Conservation (phyloP, 495 filamentous ascomycete genomes). For the Aspergillus kassunensis region DNA sequence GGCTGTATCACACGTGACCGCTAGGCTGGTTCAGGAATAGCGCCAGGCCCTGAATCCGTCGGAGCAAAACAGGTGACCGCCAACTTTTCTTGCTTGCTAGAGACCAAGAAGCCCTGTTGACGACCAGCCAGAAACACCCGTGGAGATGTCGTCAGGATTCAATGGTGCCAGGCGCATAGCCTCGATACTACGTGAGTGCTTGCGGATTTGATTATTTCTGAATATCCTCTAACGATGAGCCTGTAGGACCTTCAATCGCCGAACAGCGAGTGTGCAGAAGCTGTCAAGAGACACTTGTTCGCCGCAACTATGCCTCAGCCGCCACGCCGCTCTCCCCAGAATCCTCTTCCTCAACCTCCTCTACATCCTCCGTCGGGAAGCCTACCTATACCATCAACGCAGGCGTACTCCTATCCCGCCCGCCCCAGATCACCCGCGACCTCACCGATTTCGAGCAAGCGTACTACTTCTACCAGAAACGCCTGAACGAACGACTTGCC, state of each 20-base stretch:
- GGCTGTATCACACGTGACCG: conserved; percentile 19
- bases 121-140: conserved; percentile 14
- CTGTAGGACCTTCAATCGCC: conserved; percentile 38
- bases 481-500: conserved; percentile 87
- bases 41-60: conserved; percentile 4
- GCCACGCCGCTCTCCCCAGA: conserved; percentile 32
- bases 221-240: conserved; percentile 4
- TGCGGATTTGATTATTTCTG: neutral
- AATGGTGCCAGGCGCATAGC: conserved; percentile 45
- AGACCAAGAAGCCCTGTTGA: conserved; percentile 12
- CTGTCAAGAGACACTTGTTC: conserved; percentile 46
- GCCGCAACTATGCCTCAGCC: conserved; percentile 43
- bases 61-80: conserved; percentile 24
- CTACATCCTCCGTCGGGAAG: conserved; percentile 33
- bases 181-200: conserved; percentile 36
- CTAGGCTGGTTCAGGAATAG: conserved; percentile 30
- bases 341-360: conserved; percentile 27
- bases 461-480: conserved; percentile 94
- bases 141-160: conserved; percentile 42
- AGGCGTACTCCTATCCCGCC: conserved; percentile 79
- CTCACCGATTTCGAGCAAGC: conserved; percentile 85
- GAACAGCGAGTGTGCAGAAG: conserved; percentile 48
- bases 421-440: conserved; percentile 79
- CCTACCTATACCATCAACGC: conserved; percentile 66
- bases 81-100: conserved; percentile 48